These are phyloP conservation scores for Pyrrhoderma lamaoense DNA, from an alignment of 1,284 basidiomycete genomes.

Conservation along the genomic window DNA sequence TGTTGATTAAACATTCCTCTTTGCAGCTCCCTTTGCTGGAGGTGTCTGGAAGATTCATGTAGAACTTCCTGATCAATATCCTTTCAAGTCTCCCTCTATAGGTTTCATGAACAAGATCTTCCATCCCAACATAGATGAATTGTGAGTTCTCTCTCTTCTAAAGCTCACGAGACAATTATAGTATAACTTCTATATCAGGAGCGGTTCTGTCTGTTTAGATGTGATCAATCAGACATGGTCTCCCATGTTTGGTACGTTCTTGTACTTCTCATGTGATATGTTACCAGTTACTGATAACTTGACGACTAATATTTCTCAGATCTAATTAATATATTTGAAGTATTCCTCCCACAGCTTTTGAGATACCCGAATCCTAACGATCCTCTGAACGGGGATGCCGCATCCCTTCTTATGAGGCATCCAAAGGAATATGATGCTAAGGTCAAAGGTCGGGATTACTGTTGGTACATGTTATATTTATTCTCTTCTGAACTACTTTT, in stretches of 20 bases:
- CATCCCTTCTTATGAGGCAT: slow-evolving; percentile 93
- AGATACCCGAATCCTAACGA: slow-evolving; percentile 98
- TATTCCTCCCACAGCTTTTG: slow-evolving; percentile 93
- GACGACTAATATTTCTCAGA: slow-evolving; percentile 41
- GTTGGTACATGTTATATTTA: no score
- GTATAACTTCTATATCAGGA: slow-evolving; percentile 42
- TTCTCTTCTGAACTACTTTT: neutral
- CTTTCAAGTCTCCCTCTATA: slow-evolving; percentile 97
- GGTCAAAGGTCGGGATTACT: slow-evolving; percentile 67
- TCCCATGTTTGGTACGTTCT: slow-evolving; percentile 85
- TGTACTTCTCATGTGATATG: neutral
- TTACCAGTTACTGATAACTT: no score
- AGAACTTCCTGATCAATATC: slow-evolving; percentile 98
- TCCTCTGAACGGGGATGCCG: slow-evolving; percentile 96
- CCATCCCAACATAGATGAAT: slow-evolving; percentile 96
- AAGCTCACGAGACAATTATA: slow-evolving; percentile 9
- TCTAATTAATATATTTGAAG: slow-evolving; percentile 99
- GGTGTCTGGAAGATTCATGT: slow-evolving; percentile 99
- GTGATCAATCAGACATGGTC: slow-evolving; percentile 99
- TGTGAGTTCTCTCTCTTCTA: slow-evolving; percentile 44
- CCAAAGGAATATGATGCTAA: slow-evolving; percentile 91
- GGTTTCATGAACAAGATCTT: slow-evolving; percentile 99
- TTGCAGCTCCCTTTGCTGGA: slow-evolving; percentile 84
- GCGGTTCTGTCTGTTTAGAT: slow-evolving; percentile 92
- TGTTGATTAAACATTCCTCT: slow-evolving; percentile 15